These are phyloP conservation scores for Stipa capillata DNA, from an alignment of 176 grass and related monocot genomes.

Conservation along the genomic window DNA sequence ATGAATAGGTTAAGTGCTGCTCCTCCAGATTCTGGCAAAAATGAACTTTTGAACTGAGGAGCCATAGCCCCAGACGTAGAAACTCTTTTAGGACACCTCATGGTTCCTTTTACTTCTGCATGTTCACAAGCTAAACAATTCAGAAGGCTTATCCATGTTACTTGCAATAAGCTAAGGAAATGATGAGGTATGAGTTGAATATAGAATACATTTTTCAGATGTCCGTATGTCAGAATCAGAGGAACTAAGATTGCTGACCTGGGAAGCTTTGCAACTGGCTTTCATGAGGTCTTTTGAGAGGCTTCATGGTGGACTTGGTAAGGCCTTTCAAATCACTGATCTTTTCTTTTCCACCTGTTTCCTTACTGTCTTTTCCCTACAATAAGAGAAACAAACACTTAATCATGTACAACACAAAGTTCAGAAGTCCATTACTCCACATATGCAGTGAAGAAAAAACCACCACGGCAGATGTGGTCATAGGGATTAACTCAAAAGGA, in stretches of 20 bases:
- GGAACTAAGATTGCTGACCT: conserved; percentile 47
- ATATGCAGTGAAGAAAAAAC: neutral
- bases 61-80: conserved; percentile 19
- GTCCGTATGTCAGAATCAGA: neutral
- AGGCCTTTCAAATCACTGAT: conserved; percentile 19
- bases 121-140: conserved; percentile 18
- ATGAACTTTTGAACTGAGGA: conserved; percentile 20
- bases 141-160: conserved; percentile 2
- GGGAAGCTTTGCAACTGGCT: conserved; percentile 36
- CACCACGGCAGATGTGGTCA: neutral
- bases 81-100: conserved; percentile 55
- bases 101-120: conserved; percentile 44
- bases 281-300: conserved; percentile 55
- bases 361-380: conserved; percentile 25
- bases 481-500: neutral
- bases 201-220: neutral
- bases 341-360: conserved; percentile 15
- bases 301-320: conserved; percentile 19
- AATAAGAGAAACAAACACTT: conserved; percentile 23
- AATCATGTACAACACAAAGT: neutral
- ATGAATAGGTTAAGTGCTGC: conserved; percentile 45
- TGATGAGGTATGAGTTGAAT: neutral
- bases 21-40: conserved; percentile 35
- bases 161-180: neutral
- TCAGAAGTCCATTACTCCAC: neutral